These are phyloP conservation scores for Helichrysum umbraculigerum DNA, from an alignment of 129 eudicot species.

Conservation along the genomic window DNA sequence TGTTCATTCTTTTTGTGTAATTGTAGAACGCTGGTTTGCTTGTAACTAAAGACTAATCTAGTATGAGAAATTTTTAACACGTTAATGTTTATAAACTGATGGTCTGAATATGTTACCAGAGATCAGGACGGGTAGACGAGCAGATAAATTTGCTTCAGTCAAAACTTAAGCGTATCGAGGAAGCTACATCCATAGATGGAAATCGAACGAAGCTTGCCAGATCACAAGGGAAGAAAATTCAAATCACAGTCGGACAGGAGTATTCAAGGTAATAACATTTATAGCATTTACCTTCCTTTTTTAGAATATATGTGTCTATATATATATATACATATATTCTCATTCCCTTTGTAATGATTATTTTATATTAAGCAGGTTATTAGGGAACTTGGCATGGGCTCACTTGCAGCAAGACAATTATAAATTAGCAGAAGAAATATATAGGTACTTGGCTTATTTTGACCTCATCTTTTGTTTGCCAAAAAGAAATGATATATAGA, in stretches of 20 bases:
- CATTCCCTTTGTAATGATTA: neutral
- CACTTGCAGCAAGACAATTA: constrained; percentile 67
- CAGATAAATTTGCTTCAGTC: constrained; percentile 68
- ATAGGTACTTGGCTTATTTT: constrained; percentile 42
- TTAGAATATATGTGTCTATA: neutral
- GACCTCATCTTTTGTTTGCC: neutral
- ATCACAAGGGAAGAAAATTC: constrained; percentile 77
- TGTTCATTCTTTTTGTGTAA: neutral
- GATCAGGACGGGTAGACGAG: constrained; percentile 72
- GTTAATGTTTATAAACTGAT: neutral
- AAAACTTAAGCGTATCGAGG: constrained; percentile 66
- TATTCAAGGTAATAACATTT: constrained; percentile 54
- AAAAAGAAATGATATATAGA: neutral
- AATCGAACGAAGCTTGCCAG: constrained; percentile 60
- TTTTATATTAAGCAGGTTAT: constrained; percentile 50
- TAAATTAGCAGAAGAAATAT: constrained; percentile 71
- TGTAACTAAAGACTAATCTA: neutral
- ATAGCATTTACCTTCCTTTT: neutral
- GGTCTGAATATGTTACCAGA: constrained; percentile 40
- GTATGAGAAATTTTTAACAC: neutral
- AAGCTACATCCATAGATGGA: constrained; percentile 55
- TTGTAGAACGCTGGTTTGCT: neutral
- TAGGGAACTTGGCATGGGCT: constrained; percentile 96
- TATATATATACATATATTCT: neutral
- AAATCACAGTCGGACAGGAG: constrained; percentile 72